phyloP scores from a whole-genome alignment of 441 rosid species.

The Aleurites moluccanus region DNA sequence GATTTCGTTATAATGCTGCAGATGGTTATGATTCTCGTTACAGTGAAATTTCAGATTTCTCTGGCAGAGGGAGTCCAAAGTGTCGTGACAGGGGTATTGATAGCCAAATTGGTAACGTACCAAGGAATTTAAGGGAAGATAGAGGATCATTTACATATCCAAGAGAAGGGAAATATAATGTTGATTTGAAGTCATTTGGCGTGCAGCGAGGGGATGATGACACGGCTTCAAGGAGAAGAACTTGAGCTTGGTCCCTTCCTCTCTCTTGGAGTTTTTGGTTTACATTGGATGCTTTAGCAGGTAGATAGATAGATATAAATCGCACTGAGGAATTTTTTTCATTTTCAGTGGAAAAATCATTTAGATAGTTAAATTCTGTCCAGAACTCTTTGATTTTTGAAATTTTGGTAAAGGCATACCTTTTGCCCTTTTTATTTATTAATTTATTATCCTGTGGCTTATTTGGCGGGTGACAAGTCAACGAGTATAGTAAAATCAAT shows the following conservation, averaged over 20 bases:
- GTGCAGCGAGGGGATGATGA: background rate
- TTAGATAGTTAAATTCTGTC: background rate
- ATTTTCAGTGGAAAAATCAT: background rate
- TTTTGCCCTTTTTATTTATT: background rate
- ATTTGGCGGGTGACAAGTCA: background rate
- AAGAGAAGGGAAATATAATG: background rate
- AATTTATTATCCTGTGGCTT: background rate
- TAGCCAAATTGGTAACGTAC: background rate
- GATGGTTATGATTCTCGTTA: background rate
- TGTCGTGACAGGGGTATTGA: background rate
- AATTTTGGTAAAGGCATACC: background rate
- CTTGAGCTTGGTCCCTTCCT: background rate
- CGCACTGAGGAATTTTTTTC: background rate
- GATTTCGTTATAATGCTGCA: background rate
- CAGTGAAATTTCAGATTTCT: background rate
- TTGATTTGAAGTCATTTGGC: background rate
- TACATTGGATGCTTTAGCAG: background rate
- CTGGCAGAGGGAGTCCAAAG: background rate
- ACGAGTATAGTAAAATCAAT: background rate
- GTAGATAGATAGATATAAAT: background rate
- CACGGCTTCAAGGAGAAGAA: background rate
- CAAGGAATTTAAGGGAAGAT: background rate
- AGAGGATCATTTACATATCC: background rate
- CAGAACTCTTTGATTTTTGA: background rate
- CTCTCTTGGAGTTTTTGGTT: background rate